These are phyloP conservation scores for Beauveria caledonica DNA, from an alignment of 2,329 filamentous ascomycete species.

Conservation along the genomic window DNA sequence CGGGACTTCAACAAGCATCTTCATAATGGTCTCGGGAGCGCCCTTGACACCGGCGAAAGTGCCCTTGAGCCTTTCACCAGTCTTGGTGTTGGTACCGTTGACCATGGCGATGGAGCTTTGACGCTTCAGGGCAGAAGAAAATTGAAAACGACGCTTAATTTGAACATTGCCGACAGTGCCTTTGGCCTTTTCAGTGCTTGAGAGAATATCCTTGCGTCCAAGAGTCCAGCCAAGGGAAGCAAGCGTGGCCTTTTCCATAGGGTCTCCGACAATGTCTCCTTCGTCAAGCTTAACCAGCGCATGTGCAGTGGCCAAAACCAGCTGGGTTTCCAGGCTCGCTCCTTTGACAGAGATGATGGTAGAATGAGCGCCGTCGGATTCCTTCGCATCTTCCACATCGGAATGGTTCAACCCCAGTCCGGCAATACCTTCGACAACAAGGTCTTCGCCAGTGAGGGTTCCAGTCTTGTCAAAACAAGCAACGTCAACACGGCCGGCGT, in stretches of 20 bases:
- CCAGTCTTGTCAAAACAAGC: slow-evolving; percentile 99
- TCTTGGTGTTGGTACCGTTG: slow-evolving; percentile 60
- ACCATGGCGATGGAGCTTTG: slow-evolving; percentile 91
- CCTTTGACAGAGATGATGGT: slow-evolving; percentile 64
- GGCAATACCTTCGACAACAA: slow-evolving; percentile 94
- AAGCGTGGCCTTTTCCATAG: slow-evolving; percentile 97
- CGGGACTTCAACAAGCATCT: slow-evolving; percentile 78
- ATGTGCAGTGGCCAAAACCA: slow-evolving; percentile 91
- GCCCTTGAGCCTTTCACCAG: slow-evolving; percentile 67
- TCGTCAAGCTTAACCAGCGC: slow-evolving; percentile 94
- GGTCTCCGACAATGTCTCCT: slow-evolving; percentile 93
- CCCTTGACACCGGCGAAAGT: slow-evolving; percentile 96
- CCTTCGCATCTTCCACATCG: slow-evolving; percentile 55
- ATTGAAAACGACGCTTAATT: slow-evolving; percentile 94
- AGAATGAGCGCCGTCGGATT: slow-evolving; percentile 75
- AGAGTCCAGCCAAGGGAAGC: slow-evolving; percentile 84
- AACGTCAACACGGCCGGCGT: slow-evolving; percentile 87
- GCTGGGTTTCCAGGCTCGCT: slow-evolving; percentile 71
- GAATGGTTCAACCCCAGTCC: slow-evolving; percentile 68
- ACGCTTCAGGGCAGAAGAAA: slow-evolving; percentile 91
- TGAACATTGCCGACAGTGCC: slow-evolving; percentile 64
- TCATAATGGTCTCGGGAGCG: slow-evolving; percentile 92
- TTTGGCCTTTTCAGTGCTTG: slow-evolving; percentile 42
- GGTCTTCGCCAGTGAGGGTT: slow-evolving; percentile 89
- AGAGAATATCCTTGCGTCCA: slow-evolving; percentile 79